phyloP scores from a whole-genome alignment of 306 rosid species.

The Trifolium fragiferum region DNA sequence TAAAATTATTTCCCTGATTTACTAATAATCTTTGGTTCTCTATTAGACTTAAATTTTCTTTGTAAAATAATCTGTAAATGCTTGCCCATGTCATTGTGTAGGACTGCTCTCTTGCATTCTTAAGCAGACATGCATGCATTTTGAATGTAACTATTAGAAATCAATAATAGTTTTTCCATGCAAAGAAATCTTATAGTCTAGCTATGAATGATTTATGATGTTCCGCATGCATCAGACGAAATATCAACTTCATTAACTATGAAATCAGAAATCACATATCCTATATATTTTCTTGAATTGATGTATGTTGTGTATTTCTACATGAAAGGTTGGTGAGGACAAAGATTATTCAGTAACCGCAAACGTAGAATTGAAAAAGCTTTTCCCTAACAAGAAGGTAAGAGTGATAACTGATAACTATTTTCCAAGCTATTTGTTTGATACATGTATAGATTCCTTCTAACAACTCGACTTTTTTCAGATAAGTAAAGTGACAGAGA shows the following conservation, averaged over 20 bases:
- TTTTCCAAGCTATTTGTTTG: conserved; percentile 7
- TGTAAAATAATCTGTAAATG: conserved; percentile 5
- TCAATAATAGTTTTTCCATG: too few relatives aligned
- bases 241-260: conserved; percentile 19
- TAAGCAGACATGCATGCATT: conserved; percentile 22
- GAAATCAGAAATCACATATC: conserved; percentile 15
- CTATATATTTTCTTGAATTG: conserved; percentile 18
- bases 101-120: conserved; percentile 7
- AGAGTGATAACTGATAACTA: conserved; percentile 31
- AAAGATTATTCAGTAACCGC: conserved; percentile 66
- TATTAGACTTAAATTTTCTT: conserved; percentile 24
- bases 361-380: conserved; percentile 73
- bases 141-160: too few relatives aligned
- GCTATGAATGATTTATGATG: conserved; percentile 22
- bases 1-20: conserved; percentile 40
- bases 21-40: conserved; percentile 20
- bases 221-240: conserved; percentile 24
- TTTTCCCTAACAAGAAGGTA: conserved; percentile 79
- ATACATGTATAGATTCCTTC: conserved; percentile 2
- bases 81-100: background rate
- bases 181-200: conserved; percentile 1
- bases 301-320: conserved; percentile 44
- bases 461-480: conserved; percentile 44
- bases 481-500: conserved; percentile 73
- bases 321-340: conserved; percentile 75